phyloP scores from a whole-genome alignment of 129 eudicot genomes.

The Centella asiatica region DNA sequence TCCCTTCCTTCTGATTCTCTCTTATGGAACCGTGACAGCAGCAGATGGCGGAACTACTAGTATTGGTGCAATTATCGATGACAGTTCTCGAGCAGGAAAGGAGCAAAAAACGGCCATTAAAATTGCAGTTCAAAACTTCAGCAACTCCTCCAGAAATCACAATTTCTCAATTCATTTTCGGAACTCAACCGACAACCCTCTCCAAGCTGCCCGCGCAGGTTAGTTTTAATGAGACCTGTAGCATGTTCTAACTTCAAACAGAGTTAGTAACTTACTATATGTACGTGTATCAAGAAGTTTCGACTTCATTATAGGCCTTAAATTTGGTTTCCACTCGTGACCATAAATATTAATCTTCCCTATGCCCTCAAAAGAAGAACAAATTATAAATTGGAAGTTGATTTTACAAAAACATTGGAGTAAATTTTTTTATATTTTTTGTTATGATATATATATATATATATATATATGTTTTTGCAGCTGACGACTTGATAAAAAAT shows the following conservation, averaged over 20 bases:
- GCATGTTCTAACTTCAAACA: neutral
- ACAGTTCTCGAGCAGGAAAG: conserved; percentile 37
- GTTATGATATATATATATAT: neutral
- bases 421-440: neutral
- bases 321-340: no score
- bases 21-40: neutral
- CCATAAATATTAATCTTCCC: no score
- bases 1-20: conserved; percentile 14
- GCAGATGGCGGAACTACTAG: conserved; percentile 17
- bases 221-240: neutral
- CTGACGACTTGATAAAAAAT: conserved; percentile 30
- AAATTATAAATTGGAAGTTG: neutral
- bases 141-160: neutral
- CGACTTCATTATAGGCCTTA: no score
- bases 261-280: no score
- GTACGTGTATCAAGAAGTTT: no score
- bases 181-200: conserved; percentile 33
- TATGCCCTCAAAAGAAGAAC: no score
- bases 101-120: conserved; percentile 41
- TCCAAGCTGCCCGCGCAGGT: conserved; percentile 43
- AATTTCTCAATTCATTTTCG: conserved; percentile 29
- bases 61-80: conserved; percentile 47
- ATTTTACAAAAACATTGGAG: no score
- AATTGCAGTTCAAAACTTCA: conserved; percentile 36
- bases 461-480: conserved; percentile 13